Base-by-base conservation (phyloP, 129 eudicot species). In the Ambrosia artemisiifolia region DNA sequence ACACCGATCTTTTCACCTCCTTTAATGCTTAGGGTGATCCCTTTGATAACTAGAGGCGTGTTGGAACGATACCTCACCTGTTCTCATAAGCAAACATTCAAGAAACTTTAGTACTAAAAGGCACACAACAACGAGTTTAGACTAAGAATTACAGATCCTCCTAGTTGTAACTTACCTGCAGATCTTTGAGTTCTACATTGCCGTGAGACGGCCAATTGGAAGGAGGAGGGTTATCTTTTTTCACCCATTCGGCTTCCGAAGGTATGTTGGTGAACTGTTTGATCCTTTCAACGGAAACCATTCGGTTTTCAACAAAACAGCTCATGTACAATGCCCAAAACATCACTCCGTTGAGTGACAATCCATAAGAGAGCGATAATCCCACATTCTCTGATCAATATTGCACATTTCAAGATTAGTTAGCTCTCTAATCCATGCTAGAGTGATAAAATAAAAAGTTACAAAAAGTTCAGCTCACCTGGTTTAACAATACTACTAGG, bases 251-350 rank as follows among this genome's bases (percentile, higher is more conserved):
- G 3, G 99, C 89, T 82, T 95, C 99, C 36, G 96, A 86, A 8
- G 93, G 96, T 67, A 90, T 86, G 65, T 73, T 80, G 17, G 85
- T 79, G 80, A 88, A 95, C 70, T 95, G 99, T 75, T 88, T 88
- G 48, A 95, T 83, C 85, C 99, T 88, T 79, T 95, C 99, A 20
- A 95, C 90, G 3, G 99, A 95, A 51, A 95, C 97, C 99, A 95
- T 88, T 68, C 78, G 90, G 77, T 91, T 95, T 69, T 95, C 97
- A 59, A 85, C 75, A 49, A 84, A 80, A 85, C 99, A 95, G 60
- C 97, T 88, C 72, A 71, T 77, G 67, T 81, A 95, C 46, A 90
- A 57, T 18, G 95, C 85, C 79, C 76, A 86, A 72, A 81, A 83
- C 51, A 90, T 53, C 72, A 77, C 82, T 4, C 79, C 60, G 49